Evolutionary conservation across 2,329 filamentous ascomycete genomes (phyloP), one percentile per base, ranked within the genome.

Genomic region (Diaporthe citri): DNA sequence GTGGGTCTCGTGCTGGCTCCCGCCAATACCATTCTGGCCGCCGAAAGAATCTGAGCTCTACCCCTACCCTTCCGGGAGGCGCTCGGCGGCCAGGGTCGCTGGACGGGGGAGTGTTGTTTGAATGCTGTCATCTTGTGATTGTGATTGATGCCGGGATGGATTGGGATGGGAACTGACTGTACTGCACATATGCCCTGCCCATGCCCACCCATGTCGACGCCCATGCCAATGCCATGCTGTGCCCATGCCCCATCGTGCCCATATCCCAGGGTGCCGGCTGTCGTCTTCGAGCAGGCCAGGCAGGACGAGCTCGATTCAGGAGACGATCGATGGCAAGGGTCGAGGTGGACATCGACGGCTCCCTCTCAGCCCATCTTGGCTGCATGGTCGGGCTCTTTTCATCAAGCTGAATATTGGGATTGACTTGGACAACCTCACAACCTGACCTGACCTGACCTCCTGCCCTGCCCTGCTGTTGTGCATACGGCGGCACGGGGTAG

Each of bases 371-470:
- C n/a, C 69, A 60, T 52, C 31, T 28, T 62, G 20, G 46, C 43
- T 67, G 43, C 62, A 22, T 67, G 62, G 25, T 51, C 43, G 62
- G 62, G 46, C 43, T 71, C 22, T 46, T 52, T 62, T 51, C 43
- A 72, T 72, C 70, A 34, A 64, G 43, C 70, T 72, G 46, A 72
- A 64, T 62, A 72, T 72, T 72, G 59, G 57, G 70, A 72, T 72
- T 60, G 48, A 64, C 70, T 72, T 39, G 43, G 6, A 55, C 43
- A 25, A 72, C 39, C 43, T 62, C 57, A 62, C n/a, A 9, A 55
- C 28, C 34, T 22, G 25, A 6, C 51, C n/a, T 55, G 51, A 15
- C 34, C 34, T 48, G 64, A 22, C 17, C 20, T 20, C 22, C 39
- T 31, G 10, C 31, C 25, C 15, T 39, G 46, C 22, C 31, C 28